Conservation (phyloP, 306 rosid genomes). For the Malus fusca region DNA sequence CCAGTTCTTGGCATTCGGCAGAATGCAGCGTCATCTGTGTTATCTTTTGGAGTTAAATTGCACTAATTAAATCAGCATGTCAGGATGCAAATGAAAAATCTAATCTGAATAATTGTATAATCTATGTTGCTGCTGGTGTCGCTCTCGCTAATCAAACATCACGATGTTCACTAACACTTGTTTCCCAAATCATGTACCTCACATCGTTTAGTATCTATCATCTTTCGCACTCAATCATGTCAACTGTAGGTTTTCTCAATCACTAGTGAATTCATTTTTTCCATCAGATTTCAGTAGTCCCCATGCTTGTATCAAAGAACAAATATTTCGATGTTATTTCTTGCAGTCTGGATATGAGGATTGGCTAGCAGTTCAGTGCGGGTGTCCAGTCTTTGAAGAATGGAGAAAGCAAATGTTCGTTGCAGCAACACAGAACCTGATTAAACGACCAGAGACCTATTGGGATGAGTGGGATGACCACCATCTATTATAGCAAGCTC, state of each 20-base stretch:
- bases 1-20: too few species aligned
- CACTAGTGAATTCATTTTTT: too few species aligned
- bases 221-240: neutral
- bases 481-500: slow-evolving; percentile 41
- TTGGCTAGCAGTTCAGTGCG: slow-evolving; percentile 51
- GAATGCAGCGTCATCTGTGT: neutral
- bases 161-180: neutral
- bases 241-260: neutral
- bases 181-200: neutral
- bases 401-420: slow-evolving; percentile 20
- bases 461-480: slow-evolving; percentile 59
- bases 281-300: too few species aligned
- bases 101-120: neutral
- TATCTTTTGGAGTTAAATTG: neutral
- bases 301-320: too few species aligned
- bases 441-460: slow-evolving; percentile 27
- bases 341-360: slow-evolving; percentile 45
- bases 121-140: neutral
- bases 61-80: neutral
- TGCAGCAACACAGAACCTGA: slow-evolving; percentile 8
- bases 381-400: too few species aligned
- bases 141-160: neutral
- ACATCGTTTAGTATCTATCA: neutral
- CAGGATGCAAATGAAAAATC: neutral
- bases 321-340: neutral